phyloP scores from a whole-genome alignment of 768 basidiomycete species.

The Suillus placidus region DNA sequence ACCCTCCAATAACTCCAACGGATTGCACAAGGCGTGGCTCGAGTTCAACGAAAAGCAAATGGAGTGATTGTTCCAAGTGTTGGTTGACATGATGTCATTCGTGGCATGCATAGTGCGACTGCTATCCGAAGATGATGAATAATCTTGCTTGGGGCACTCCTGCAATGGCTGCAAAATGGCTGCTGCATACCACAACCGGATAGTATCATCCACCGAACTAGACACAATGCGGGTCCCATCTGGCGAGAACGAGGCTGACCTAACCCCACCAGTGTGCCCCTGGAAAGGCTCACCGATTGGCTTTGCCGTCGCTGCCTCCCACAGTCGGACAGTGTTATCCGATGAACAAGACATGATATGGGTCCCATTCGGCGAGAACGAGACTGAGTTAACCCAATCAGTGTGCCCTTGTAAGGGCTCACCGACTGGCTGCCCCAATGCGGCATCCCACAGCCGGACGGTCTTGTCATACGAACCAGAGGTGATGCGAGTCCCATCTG shows the following conservation, averaged over 20 bases:
- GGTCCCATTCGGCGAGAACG: constrained; percentile 28
- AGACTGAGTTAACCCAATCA: not conserved
- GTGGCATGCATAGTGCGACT: too few species aligned
- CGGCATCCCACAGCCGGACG: constrained; percentile 4
- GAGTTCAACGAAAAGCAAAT: not conserved
- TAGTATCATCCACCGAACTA: not conserved
- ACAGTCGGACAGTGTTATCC: not conserved
- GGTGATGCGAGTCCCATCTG: constrained; percentile 15
- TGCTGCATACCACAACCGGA: not conserved
- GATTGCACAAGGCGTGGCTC: not conserved
- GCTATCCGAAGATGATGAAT: too few species aligned
- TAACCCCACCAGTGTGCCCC: not conserved
- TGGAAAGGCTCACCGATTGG: not conserved
- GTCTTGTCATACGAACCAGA: constrained; percentile 10
- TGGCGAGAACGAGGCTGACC: constrained; percentile 21
- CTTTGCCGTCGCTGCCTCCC: not conserved
- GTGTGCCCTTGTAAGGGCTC: constrained; percentile 3
- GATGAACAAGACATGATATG: not conserved
- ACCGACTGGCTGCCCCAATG: not conserved
- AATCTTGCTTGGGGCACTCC: not conserved
- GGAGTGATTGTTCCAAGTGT: not conserved
- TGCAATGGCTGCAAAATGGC: not conserved
- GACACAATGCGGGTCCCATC: constrained; percentile 7
- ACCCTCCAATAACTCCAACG: not conserved
- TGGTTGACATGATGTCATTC: too few species aligned